Evolutionary conservation across 768 basidiomycete genomes (phyloP), one percentile per base, ranked within the genome.

Genomic region (Pleurotus djamor): DNA sequence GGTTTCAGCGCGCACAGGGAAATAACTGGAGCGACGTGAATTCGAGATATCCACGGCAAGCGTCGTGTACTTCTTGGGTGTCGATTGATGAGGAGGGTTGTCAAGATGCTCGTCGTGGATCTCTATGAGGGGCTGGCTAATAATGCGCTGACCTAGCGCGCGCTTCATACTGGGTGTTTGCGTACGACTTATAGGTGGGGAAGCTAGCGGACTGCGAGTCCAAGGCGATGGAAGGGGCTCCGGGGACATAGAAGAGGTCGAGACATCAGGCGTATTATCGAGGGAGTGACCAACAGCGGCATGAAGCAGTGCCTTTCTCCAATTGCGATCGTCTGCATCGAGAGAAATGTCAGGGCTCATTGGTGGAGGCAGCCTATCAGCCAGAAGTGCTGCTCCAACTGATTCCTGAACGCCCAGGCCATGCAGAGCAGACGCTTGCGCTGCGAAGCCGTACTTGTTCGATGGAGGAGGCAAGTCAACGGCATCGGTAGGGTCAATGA

Each of bases 401-500:
- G 89, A 90, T 50, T 91, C 88, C 61, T 84, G 79, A 44, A 91
- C 88, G 47, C 88, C 87, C 65, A 92, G 72, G 13, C 87, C 90
- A 65, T 86, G 84, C 52, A 87, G 65, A 13, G 86, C 87, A 57
- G 91, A 90, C 28, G 91, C 82, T 67, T 92, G 91, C 41, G 89
- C 82, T 5, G 87, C 83, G 64, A 92, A 88, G 1, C 86, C 87
- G 67, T 89, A 91, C 37, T 77, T 78, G 38, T 86, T 76, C 37
- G 87, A 84, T 5, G 85, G 87, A 4, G 80, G 85, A 0, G 92
- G 92, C 36, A 93, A 68, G 67, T 94, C 92, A 37, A 94, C 91
- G 28, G 82, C 82, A 66, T 93, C 92, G 28, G 92, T 94, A 9
- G 92, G 92, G 72, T 94, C 92, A 64, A 93, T 86, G 57, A 89